These are phyloP conservation scores for Lepidium sativum DNA, from an alignment of 345 rosid species.

Conservation along the genomic window DNA sequence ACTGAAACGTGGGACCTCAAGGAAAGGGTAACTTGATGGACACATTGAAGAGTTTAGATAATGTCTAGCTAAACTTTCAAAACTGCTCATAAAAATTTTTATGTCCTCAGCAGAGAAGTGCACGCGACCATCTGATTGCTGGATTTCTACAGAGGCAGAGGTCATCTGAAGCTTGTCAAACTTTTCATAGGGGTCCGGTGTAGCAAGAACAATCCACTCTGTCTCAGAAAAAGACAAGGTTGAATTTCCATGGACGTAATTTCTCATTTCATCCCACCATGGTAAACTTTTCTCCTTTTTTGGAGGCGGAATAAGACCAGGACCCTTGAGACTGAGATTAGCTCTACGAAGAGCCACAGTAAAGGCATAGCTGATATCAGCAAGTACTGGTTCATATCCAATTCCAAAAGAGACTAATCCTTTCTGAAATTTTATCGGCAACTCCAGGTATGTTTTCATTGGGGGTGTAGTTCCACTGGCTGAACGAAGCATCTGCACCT, in stretches of 20 bases:
- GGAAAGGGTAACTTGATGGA: slow-evolving; percentile 45
- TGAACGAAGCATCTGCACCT: slow-evolving; percentile 86
- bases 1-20: slow-evolving; percentile 66
- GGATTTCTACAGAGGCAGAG: slow-evolving; percentile 61
- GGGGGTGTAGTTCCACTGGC: slow-evolving; percentile 94
- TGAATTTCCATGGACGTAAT: slow-evolving; percentile 79
- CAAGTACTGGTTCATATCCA: slow-evolving; percentile 85
- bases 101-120: slow-evolving; percentile 66
- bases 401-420: slow-evolving; percentile 79
- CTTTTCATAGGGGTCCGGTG: slow-evolving; percentile 87
- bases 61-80: slow-evolving; percentile 62
- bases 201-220: slow-evolving; percentile 63
- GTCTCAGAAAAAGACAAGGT: slow-evolving; percentile 59
- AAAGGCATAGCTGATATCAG: slow-evolving; percentile 92
- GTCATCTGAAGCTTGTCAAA: slow-evolving; percentile 69
- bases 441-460: slow-evolving; percentile 72
- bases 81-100: slow-evolving; percentile 67
- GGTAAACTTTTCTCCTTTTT: slow-evolving; percentile 93
- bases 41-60: slow-evolving; percentile 48
- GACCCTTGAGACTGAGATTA: slow-evolving; percentile 68
- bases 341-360: slow-evolving; percentile 97
- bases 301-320: slow-evolving; percentile 50
- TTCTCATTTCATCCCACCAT: slow-evolving; percentile 99
- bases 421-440: slow-evolving; percentile 68
- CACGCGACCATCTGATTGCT: slow-evolving; percentile 83